phyloP scores from a whole-genome alignment of 108 stramenopile species.

The Nitzschia palea region DNA sequence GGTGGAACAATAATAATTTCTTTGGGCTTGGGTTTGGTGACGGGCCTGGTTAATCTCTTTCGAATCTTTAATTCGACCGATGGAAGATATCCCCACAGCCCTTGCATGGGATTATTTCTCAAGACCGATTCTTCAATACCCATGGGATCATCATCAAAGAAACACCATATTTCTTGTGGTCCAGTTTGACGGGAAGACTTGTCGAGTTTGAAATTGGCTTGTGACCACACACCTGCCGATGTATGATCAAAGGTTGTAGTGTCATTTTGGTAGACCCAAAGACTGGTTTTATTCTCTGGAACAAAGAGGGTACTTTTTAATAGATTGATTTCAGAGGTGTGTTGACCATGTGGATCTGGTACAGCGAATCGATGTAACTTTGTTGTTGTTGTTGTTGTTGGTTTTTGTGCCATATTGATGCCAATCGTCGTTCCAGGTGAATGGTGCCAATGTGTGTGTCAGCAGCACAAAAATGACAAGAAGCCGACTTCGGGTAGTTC shows the following conservation, averaged over 20 bases:
- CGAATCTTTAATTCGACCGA: background rate
- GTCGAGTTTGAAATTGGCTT: constrained; percentile 15
- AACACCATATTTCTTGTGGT: constrained; percentile 20
- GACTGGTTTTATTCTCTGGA: constrained; percentile 24
- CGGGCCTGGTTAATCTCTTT: background rate
- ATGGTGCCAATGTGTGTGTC: too few species aligned
- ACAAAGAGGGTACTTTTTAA: constrained; percentile 13
- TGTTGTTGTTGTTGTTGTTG: too few species aligned
- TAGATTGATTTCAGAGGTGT: constrained; percentile 10
- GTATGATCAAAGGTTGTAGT: background rate
- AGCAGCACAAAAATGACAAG: too few species aligned
- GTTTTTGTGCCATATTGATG: too few species aligned
- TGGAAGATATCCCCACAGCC: constrained; percentile 21
- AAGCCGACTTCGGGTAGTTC: too few species aligned
- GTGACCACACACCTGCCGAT: constrained; percentile 24
- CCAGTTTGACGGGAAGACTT: background rate
- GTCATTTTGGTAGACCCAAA: constrained; percentile 22
- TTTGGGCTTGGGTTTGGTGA: background rate
- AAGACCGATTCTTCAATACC: constrained; percentile 20
- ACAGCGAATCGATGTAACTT: too few species aligned
- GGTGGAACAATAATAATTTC: constrained; percentile 29
- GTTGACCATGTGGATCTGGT: too few species aligned
- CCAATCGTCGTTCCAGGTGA: too few species aligned
- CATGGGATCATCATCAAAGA: constrained; percentile 18
- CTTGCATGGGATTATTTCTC: constrained; percentile 28